Evolutionary conservation across 1,284 basidiomycete species (phyloP).

Genomic region (Trametes pubescens): DNA sequence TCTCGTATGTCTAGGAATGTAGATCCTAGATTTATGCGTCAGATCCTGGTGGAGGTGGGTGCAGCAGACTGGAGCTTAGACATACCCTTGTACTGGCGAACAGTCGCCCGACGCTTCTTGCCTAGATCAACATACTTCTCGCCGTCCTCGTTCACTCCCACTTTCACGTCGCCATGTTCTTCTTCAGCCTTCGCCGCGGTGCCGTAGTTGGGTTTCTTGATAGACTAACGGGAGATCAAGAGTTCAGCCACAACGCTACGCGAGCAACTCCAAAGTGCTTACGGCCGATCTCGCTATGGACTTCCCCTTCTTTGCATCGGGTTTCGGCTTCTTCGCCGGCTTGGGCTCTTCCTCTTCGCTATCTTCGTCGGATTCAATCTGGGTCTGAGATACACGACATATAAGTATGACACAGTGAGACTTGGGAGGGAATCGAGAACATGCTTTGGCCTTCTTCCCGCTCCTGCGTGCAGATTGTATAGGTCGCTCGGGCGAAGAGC

Average conservation of each 20-base stretch:
- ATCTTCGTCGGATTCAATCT: constrained; percentile 17
- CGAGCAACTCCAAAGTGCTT: neutral
- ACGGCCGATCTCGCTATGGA: constrained; percentile 19
- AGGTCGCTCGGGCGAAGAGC: constrained; percentile 27
- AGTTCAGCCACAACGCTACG: neutral
- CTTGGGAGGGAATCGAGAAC: neutral
- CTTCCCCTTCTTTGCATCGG: constrained; percentile 23
- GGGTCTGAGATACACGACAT: neutral
- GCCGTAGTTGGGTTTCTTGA: constrained; percentile 16
- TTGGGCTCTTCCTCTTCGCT: constrained; percentile 28
- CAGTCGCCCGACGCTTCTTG: constrained; percentile 74
- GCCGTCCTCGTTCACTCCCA: constrained; percentile 52
- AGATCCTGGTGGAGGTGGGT: neutral
- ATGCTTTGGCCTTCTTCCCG: constrained; percentile 27
- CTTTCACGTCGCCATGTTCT: constrained; percentile 16
- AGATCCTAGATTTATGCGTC: constrained; percentile 44
- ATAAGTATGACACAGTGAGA: neutral
- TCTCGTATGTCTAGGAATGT: constrained; percentile 81
- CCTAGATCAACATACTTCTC: constrained; percentile 74
- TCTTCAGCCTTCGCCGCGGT: constrained; percentile 4
- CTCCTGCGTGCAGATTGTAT: constrained; percentile 31
- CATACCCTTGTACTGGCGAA: constrained; percentile 74
- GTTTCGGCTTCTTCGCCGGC: constrained; percentile 26
- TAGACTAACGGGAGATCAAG: constrained; percentile 6
- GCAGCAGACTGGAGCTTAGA: neutral